Percentiles rank a stretch among this genome's conserved stretches.
Evolutionary conservation across 176 grass and related monocot species (phyloP).

Genomic region (Eragrostis curvula): DNA sequence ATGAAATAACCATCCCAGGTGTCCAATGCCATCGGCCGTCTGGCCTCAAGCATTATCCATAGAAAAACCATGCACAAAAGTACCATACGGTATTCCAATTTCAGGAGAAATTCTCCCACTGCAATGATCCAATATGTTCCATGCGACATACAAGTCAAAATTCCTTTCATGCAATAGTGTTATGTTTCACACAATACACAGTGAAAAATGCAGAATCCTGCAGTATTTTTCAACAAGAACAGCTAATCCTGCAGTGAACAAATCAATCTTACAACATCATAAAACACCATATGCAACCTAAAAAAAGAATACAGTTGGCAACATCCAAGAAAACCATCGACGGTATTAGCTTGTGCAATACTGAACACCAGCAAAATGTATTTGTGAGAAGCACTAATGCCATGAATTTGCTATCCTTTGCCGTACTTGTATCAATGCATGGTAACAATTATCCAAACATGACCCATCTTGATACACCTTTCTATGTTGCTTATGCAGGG

Average conservation of each 20-base stretch:
- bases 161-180: too few relatives aligned
- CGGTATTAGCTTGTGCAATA: not conserved
- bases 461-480: not conserved
- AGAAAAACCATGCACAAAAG: too few relatives aligned
- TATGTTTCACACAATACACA: not conserved
- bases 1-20: too few relatives aligned
- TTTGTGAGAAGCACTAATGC: not conserved
- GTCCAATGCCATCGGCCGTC: too few relatives aligned
- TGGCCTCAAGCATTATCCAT: too few relatives aligned
- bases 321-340: not conserved
- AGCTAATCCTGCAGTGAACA: not conserved
- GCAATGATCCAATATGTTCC: too few relatives aligned
- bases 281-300: not conserved
- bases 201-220: not conserved
- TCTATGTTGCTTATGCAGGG: constrained; percentile 53
- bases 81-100: too few relatives aligned
- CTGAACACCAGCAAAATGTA: not conserved
- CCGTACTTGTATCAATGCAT: not conserved
- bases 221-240: not conserved
- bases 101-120: too few relatives aligned
- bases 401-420: not conserved
- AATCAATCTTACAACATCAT: not conserved
- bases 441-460: not conserved
- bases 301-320: not conserved
- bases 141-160: too few relatives aligned